These are phyloP conservation scores for Ramichloridium luteum DNA, from an alignment of 2,329 filamentous ascomycete species.

Conservation along the genomic window DNA sequence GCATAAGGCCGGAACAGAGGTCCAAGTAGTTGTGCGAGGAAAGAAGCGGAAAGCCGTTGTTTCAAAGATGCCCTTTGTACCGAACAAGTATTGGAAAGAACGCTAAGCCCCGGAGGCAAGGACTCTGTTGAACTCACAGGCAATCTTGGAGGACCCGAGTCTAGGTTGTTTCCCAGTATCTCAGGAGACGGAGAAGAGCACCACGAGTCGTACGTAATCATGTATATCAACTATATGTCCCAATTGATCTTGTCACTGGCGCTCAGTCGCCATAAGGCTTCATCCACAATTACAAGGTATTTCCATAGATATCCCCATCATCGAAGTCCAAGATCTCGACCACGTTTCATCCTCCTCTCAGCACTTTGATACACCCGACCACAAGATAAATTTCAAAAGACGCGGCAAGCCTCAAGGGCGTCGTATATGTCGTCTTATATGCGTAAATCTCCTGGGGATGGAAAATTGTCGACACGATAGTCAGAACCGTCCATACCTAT, in stretches of 20 bases:
- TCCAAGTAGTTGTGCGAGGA: constrained; percentile 66
- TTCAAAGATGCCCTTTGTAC: constrained; percentile 80
- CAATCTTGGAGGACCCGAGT: too few species aligned
- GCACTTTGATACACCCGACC: not conserved
- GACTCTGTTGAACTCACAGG: too few species aligned
- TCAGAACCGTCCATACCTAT: too few species aligned
- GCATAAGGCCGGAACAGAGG: constrained; percentile 74
- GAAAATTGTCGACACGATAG: constrained; percentile 1
- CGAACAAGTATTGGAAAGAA: constrained; percentile 60
- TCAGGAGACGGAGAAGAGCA: too few species aligned
- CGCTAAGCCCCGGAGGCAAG: too few species aligned
- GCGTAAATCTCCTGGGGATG: not conserved
- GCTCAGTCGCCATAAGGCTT: too few species aligned
- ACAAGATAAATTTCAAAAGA: not conserved
- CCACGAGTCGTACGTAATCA: too few species aligned
- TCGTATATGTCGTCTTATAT: not conserved
- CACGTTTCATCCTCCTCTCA: not conserved
- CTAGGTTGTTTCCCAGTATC: too few species aligned
- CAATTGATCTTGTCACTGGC: too few species aligned
- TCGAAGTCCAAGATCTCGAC: too few species aligned
- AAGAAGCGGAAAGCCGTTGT: constrained; percentile 63
- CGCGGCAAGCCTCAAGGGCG: too few species aligned
- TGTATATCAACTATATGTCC: too few species aligned
- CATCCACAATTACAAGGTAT: not conserved
- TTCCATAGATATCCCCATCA: not conserved